These are phyloP conservation scores for Mycena crocata DNA, from an alignment of 768 basidiomycete species.

Conservation along the genomic window DNA sequence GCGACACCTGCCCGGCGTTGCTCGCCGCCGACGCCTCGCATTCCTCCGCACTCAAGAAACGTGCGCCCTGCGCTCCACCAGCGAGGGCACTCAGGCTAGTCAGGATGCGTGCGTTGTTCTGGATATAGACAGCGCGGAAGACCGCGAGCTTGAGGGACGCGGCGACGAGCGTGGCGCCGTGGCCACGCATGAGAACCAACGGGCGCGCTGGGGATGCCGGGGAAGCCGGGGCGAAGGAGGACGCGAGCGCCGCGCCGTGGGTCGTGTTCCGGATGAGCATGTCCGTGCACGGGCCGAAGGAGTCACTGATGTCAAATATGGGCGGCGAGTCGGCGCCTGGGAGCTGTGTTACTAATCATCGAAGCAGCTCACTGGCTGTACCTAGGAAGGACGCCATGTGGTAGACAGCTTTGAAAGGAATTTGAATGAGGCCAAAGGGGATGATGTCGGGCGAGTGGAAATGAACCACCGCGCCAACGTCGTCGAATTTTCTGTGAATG, in stretches of 20 bases:
- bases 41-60: slow-evolving; percentile 25
- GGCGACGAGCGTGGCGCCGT: slow-evolving; percentile 32
- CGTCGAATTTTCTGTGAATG: slow-evolving; percentile 25
- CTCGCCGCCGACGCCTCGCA: slow-evolving; percentile 19
- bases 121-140: slow-evolving; percentile 30
- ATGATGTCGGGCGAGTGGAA: slow-evolving; percentile 33
- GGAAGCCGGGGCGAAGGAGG: slow-evolving; percentile 13
- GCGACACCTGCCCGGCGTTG: slow-evolving; percentile 26
- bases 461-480: slow-evolving; percentile 31
- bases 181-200: slow-evolving; percentile 33
- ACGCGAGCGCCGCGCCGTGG: slow-evolving; percentile 31
- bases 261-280: slow-evolving; percentile 36
- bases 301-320: slow-evolving; percentile 30
- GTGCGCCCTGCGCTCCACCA: slow-evolving; percentile 7
- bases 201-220: slow-evolving; percentile 12
- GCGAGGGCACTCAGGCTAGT: slow-evolving; percentile 26
- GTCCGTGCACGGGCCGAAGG: slow-evolving; percentile 29
- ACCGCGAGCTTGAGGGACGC: slow-evolving; percentile 29
- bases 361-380: background rate
- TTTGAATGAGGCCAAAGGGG: slow-evolving; percentile 27
- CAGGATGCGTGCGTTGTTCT: slow-evolving; percentile 29
- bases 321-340: slow-evolving; percentile 24
- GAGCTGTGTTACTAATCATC: background rate
- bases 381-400: slow-evolving; percentile 35
- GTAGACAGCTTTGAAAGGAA: slow-evolving; percentile 31